Evolutionary conservation across 352 stramenopile species (phyloP).

Genomic region (Phytopythium cucurbitacearum): DNA sequence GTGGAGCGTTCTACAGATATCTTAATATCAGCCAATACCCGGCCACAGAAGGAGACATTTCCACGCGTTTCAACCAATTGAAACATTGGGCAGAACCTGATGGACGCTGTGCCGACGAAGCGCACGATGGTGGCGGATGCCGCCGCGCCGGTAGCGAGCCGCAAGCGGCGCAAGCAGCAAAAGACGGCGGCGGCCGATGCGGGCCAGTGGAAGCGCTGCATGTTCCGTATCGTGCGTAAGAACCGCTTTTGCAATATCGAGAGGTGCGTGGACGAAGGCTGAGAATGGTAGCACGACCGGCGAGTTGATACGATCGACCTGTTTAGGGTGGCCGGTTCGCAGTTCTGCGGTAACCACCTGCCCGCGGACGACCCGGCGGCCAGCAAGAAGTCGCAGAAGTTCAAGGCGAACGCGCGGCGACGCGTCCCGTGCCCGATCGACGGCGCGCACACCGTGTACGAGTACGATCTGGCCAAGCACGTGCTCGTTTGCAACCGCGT

Average conservation of each 20-base stretch:
- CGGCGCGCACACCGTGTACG: conserved; percentile 64
- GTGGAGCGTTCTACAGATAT: background rate
- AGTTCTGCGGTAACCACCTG: conserved; percentile 78
- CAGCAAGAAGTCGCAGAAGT: conserved; percentile 70
- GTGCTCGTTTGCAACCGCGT: conserved; percentile 75
- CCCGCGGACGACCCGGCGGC: conserved; percentile 21
- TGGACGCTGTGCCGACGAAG: background rate
- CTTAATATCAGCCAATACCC: background rate
- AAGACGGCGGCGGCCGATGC: conserved; percentile 44
- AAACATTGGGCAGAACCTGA: background rate
- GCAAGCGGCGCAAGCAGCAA: conserved; percentile 61
- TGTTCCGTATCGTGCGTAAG: conserved; percentile 78
- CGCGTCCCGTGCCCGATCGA: conserved; percentile 79
- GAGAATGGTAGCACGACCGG: no score
- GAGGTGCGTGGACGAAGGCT: conserved; percentile 23
- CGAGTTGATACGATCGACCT: background rate
- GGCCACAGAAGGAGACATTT: no score
- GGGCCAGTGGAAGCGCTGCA: conserved; percentile 71
- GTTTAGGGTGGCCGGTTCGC: conserved; percentile 40
- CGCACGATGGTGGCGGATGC: background rate
- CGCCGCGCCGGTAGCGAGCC: conserved; percentile 13
- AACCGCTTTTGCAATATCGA: conserved; percentile 81
- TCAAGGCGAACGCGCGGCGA: conserved; percentile 38
- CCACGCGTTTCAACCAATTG: no score
- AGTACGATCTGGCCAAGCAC: conserved; percentile 78